A percentile compares a stretch with the other conserved stretches of the same genome.
phyloP scores from a whole-genome alignment of 2,329 filamentous ascomycete genomes.

The Fusarium sp. region DNA sequence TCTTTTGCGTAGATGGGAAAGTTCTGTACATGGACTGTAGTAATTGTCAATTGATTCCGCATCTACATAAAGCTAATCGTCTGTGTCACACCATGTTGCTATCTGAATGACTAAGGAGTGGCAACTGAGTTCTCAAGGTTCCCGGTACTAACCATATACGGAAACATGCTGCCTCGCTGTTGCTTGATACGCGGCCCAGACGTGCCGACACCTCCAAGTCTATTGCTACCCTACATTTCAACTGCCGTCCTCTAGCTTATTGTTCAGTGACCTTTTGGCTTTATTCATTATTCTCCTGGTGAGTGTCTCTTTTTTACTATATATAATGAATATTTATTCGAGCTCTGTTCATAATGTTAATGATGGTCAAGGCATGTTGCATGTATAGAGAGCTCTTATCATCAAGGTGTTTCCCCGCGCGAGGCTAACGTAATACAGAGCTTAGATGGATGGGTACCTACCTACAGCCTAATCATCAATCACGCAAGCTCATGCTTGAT shows the following conservation, averaged over 20 bases:
- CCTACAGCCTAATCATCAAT: not conserved
- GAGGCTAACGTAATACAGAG: slow-evolving; percentile 1
- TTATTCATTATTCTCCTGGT: not conserved
- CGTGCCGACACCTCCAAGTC: not conserved
- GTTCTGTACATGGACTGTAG: slow-evolving; percentile 55
- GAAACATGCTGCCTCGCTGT: not conserved
- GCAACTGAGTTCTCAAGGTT: not conserved
- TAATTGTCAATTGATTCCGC: slow-evolving; percentile 48
- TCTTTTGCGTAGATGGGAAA: slow-evolving; percentile 55
- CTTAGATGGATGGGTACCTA: not conserved
- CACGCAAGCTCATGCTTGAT: slow-evolving; percentile 22
- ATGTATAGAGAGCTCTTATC: not conserved
- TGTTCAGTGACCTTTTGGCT: not conserved
- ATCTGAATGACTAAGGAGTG: not conserved
- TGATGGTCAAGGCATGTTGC: not conserved
- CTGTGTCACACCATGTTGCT: not conserved
- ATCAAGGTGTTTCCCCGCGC: slow-evolving; percentile 21
- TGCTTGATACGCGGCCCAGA: not conserved
- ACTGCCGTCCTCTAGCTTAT: not conserved
- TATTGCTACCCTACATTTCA: not conserved
- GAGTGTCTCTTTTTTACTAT: not conserved
- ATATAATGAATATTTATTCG: not conserved
- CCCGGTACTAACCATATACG: not conserved
- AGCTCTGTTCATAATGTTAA: not conserved
- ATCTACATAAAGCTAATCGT: slow-evolving; percentile 22